Evolutionary conservation across 352 stramenopile genomes (phyloP).

Genomic region (Globisporangium paddicum): DNA sequence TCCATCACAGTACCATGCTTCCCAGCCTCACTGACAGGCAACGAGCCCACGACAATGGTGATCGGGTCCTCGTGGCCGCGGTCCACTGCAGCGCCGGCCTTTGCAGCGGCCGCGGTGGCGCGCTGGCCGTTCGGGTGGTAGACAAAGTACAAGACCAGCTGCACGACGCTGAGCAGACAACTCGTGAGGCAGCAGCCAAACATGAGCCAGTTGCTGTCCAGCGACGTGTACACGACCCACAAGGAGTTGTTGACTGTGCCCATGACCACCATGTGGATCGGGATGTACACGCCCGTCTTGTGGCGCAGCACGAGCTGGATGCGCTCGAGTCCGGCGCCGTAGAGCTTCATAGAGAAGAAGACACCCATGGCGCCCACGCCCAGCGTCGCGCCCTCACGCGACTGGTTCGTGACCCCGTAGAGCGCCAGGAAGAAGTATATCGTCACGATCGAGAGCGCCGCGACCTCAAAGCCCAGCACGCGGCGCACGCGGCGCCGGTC

Average conservation of each 20-base stretch:
- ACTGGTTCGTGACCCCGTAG: slow-evolving; percentile 25
- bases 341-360: slow-evolving; percentile 36
- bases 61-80: slow-evolving; percentile 3
- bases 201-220: slow-evolving; percentile 18
- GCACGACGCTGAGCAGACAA: slow-evolving; percentile 7
- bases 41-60: neutral
- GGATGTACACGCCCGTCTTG: slow-evolving; percentile 44
- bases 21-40: neutral
- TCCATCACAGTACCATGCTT: neutral
- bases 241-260: slow-evolving; percentile 38
- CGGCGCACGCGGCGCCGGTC: slow-evolving; percentile 23
- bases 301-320: slow-evolving; percentile 33
- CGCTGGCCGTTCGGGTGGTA: slow-evolving; percentile 6
- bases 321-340: slow-evolving; percentile 35
- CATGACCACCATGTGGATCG: slow-evolving; percentile 45
- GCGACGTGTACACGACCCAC: slow-evolving; percentile 20
- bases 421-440: slow-evolving; percentile 33
- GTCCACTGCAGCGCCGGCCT: neutral
- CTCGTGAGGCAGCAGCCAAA: slow-evolving; percentile 12
- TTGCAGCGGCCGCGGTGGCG: neutral
- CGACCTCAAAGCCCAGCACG: slow-evolving; percentile 15
- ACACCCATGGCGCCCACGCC: slow-evolving; percentile 25
- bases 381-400: slow-evolving; percentile 18
- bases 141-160: slow-evolving; percentile 11
- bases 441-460: slow-evolving; percentile 21